Evolutionary conservation across 179 eudicot species (phyloP).

Genomic region (Spergularia azorica): DNA sequence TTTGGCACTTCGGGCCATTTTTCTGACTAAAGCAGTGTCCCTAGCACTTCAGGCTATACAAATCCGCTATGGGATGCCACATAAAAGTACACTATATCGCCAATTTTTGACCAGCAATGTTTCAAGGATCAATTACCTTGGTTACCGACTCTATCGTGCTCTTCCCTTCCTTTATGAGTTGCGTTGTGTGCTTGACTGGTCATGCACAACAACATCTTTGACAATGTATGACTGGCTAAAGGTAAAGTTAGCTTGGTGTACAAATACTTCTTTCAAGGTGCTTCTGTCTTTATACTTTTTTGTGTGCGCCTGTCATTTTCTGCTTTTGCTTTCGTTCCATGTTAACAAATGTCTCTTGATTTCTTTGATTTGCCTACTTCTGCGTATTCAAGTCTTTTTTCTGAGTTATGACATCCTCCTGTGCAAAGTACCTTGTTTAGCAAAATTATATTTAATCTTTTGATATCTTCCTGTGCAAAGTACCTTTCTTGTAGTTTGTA

Average conservation of each 20-base stretch:
- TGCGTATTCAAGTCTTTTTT: not conserved
- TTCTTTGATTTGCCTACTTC: not conserved
- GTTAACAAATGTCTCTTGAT: conserved; percentile 1
- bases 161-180: conserved; percentile 95
- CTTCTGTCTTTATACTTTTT: not conserved
- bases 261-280: not conserved
- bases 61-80: conserved; percentile 91
- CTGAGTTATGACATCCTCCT: not conserved
- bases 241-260: conserved; percentile 44
- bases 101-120: conserved; percentile 90
- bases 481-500: not conserved
- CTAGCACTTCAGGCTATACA: conserved; percentile 96
- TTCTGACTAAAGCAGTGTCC: conserved; percentile 85
- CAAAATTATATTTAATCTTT: not conserved
- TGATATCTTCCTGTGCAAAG: not conserved
- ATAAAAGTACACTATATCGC: conserved; percentile 93
- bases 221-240: conserved; percentile 99
- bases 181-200: conserved; percentile 99
- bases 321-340: not conserved
- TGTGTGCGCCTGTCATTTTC: not conserved
- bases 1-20: conserved; percentile 89
- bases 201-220: conserved; percentile 94
- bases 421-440: too few species aligned
- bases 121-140: conserved; percentile 76
- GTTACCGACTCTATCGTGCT: conserved; percentile 93